Percentiles rank a stretch among this genome's conserved stretches.
phyloP scores from a whole-genome alignment of 202 grass and related monocot species.

The Miscanthus sacchariflorus region DNA sequence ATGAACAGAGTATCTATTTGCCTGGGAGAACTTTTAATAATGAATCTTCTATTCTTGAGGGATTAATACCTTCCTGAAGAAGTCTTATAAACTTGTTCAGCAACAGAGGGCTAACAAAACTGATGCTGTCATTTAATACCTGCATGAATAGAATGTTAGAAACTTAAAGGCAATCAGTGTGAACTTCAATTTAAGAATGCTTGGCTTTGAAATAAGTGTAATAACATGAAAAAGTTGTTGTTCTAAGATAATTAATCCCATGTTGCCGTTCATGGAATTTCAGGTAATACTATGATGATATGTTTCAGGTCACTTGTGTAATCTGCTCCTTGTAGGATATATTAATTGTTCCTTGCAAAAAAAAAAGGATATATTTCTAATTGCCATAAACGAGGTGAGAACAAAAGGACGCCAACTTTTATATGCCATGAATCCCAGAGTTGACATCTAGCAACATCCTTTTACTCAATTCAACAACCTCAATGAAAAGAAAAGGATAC shows the following conservation, averaged over 20 bases:
- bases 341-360: neutral
- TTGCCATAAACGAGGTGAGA: neutral
- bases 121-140: slow-evolving; percentile 88
- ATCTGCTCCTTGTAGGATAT: neutral
- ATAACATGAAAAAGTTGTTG: neutral
- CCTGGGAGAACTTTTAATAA: neutral
- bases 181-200: neutral
- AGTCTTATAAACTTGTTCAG: slow-evolving; percentile 88
- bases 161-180: slow-evolving; percentile 17
- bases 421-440: slow-evolving; percentile 10
- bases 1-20: neutral
- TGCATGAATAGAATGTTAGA: slow-evolving; percentile 45
- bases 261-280: slow-evolving; percentile 9
- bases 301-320: slow-evolving; percentile 23
- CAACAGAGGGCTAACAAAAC: slow-evolving; percentile 81
- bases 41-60: slow-evolving; percentile 4
- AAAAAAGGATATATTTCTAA: neutral
- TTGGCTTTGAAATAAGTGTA: slow-evolving; percentile 20
- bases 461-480: slow-evolving; percentile 7
- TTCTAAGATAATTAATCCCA: slow-evolving; percentile 9
- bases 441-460: slow-evolving; percentile 19
- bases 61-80: slow-evolving; percentile 80
- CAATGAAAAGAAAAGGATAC: slow-evolving; percentile 50
- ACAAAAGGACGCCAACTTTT: slow-evolving; percentile 26
- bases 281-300: neutral